Evolutionary conservation across 2,329 filamentous ascomycete species (phyloP), one percentile per base, ranked within the genome.

Genomic region (Thielaviopsis ethacetica): DNA sequence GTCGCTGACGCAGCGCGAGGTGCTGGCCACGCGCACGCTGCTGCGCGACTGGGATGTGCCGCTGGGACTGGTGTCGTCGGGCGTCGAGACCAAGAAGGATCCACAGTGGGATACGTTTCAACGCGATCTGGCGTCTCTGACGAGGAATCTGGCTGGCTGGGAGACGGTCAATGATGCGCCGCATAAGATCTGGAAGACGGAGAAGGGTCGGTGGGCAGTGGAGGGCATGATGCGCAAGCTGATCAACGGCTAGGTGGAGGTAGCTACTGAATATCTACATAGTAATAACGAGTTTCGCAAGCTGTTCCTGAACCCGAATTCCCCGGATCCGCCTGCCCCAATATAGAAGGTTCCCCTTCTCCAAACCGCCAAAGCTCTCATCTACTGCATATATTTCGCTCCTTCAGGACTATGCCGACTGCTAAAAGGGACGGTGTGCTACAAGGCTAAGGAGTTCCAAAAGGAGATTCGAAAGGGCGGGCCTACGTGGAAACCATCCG

Each of bases 131-230:
- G 90, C 84, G 7, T 81, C 79, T 61, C 74, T 97, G 64, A 96
- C 91, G 0, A 77, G 84, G 57, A 89, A 90, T 54, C 73, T 97
- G 56, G 70, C 86, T 60, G 75, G 79, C 47, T 98, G 91, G 91
- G 89, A 95, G 69, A 80, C 95, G 57, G 88, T 96, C 12, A 81
- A 86, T 60, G 80, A 84, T 62, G 90, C 91, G 2, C 87, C 90
- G 5, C 88, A 95, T 69, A 80, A 91, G 68, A 85, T 97, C 0
- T 98, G 93, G 93, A 74, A 73, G 47, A 61, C 55, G 12, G 59
- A 61, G 34, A 55, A 56, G 47, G 59, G 59, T 19, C 54, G 59
- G 30, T 54, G 27, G 41, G 59, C 52, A 15, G 54, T 61, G 53
- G 59, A 61, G 30, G 52, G 50, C 1, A 61, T 61, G 59, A 61